These are phyloP conservation scores for Pisolithus microcarpus DNA, from an alignment of 768 basidiomycete species.

Conservation along the genomic window DNA sequence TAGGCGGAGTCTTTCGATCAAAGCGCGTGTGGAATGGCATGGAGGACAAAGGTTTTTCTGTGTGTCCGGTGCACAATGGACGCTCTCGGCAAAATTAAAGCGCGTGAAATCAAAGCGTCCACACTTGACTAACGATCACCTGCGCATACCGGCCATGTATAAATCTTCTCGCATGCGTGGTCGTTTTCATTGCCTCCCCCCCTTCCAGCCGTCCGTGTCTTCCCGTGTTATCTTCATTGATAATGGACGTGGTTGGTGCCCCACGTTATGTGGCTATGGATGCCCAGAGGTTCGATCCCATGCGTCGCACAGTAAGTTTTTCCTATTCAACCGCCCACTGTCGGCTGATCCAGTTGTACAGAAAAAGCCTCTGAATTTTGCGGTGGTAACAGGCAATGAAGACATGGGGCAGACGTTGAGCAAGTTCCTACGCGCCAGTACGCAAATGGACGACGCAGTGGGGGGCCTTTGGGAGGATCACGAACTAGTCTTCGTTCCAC, in stretches of 20 bases:
- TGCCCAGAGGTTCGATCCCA: constrained; percentile 27
- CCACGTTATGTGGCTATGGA: constrained; percentile 26
- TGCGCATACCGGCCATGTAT: constrained; percentile 21
- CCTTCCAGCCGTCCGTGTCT: constrained; percentile 20
- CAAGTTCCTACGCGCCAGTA: constrained; percentile 14
- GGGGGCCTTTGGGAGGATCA: constrained; percentile 30
- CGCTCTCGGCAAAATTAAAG: constrained; percentile 16
- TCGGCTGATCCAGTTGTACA: constrained; percentile 15
- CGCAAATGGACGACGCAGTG: constrained; percentile 13
- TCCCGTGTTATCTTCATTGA: constrained; percentile 24
- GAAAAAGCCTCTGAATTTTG: constrained; percentile 13
- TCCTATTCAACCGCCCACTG: constrained; percentile 10
- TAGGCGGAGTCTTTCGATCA: constrained; percentile 8
- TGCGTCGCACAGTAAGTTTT: constrained; percentile 22
- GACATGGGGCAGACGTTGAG: constrained; percentile 25
- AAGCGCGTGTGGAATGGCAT: constrained; percentile 13
- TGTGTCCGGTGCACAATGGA: constrained; percentile 10
- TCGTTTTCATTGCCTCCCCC: constrained; percentile 19
- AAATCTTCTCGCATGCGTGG: constrained; percentile 16
- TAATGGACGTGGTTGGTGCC: constrained; percentile 18
- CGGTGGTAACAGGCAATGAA: constrained; percentile 7
- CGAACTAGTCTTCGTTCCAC: constrained; percentile 27
- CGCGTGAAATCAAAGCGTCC: constrained; percentile 15
- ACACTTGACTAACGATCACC: constrained; percentile 11
- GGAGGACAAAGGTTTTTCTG: constrained; percentile 17